Base-by-base conservation (phyloP, 2,329 filamentous ascomycete species). In the Penicillium psychrosexuale region DNA sequence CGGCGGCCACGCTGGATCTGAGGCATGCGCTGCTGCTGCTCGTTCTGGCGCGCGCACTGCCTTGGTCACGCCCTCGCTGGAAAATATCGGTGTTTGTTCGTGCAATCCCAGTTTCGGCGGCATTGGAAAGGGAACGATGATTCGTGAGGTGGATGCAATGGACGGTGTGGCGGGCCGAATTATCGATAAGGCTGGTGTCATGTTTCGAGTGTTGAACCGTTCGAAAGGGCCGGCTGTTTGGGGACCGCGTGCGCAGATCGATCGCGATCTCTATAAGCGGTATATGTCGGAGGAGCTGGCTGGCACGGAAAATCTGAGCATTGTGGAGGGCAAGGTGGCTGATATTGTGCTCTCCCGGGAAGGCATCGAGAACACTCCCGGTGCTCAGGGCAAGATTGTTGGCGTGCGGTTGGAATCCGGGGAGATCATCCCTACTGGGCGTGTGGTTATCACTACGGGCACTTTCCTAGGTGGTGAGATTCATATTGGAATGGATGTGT, bases 41-140 rank as follows among this genome's bases (percentile, higher is more conserved):
- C 85, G 94, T 67, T 84, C 89, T 15, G 94, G 94, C 49, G 94
- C 93, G 47, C 86, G 87, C 66, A 97, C 94, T 39, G 93, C 89
- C 1, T 83, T 99, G 62, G 81, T 99, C 46, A 99, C 94, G 1
- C 94, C 93, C 2, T 91, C 89, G 57, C 74, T 90, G 55, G 87
- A 92, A 56, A 96, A 97, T 65, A 85, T 97, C 19, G 93, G 93
- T 52, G 90, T 94, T 30, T 97, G 93, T 77, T 97, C 92, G 34
- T 97, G 93, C 77, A 97, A 97, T 71, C 93, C 93, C 1, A 96
- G 91, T 61, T 96, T 99, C 69, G 94, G 94, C 37, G 94, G 94
- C n/a, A 97, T 99, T 64, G 94, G 94, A 42, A 99, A 99, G 72
- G 94, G 94, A 15, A 97, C 90, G 9, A 97, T 99, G 79, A 79